Evolutionary conservation across 306 rosid species (phyloP), one percentile per base, ranked within the genome.

Genomic region (Rubus parviflorus): DNA sequence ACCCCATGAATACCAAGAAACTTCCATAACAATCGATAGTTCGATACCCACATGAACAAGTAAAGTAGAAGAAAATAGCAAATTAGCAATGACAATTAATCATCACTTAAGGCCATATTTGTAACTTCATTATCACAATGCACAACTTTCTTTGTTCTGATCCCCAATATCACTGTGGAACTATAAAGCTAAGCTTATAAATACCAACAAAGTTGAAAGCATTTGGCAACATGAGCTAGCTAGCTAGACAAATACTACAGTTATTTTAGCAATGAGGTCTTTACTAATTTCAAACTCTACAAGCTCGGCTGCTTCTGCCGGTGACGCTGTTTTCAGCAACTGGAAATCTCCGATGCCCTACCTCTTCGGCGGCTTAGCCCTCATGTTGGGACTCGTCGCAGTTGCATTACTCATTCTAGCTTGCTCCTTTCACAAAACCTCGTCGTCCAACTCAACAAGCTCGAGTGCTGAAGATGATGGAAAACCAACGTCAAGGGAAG

Each of bases 311-410:
- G 16, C 41, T 40, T 30, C 67, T 57, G 37, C 53, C 11, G 46
- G 6, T 8, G 81, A 78, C 13, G 54, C 74, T 13, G 80, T 84
- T 8, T 80, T 86, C 40, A 74, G 45, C 65, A 85, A 81, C 85
- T 77, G 84, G 71, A 83, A 62, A n/a, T 81, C 98, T 70, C 98
- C 97, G 2, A 56, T 87, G 60, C 94, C 97, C 0, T 94, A 85
- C 68, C 78, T 94, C 8, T 92, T 90, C 53, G 85, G 89, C 7
- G 91, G 93, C 64, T 19, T 92, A 65, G 90, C 90, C 4, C 46
- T 90, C 22, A 83, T 89, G 79, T 25, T 90, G 10, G 82, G 82
- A 15, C 83, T 89, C 56, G 84, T 90, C 14, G 81, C 92, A 10
- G 57, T 82, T 6, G 86, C 92, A 23, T 70, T 92, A 23, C 65